These are phyloP conservation scores for Botryotinia calthae DNA, from an alignment of 2,329 filamentous ascomycete species.

Conservation along the genomic window DNA sequence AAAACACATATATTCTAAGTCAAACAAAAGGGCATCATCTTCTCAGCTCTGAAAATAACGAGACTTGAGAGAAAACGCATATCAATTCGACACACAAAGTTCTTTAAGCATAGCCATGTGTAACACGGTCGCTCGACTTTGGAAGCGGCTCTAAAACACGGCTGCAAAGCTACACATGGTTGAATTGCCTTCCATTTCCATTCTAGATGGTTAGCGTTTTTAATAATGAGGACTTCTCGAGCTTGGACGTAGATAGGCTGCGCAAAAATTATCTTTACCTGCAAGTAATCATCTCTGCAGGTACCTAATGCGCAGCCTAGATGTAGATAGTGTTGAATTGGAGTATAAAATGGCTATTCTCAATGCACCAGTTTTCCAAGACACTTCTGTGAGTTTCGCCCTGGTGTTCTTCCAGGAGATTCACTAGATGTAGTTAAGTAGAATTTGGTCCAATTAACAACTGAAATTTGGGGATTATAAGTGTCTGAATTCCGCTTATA, in stretches of 20 bases:
- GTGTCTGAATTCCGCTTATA: neutral
- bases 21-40: neutral
- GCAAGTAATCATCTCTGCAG: too few relatives aligned
- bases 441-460: neutral
- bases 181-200: neutral
- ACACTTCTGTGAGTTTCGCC: neutral
- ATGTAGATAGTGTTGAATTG: neutral
- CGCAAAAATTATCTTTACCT: too few relatives aligned
- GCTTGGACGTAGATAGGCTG: too few relatives aligned
- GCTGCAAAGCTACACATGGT: neutral
- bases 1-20: neutral
- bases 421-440: neutral
- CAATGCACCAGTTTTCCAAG: neutral
- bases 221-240: neutral
- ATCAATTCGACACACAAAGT: neutral
- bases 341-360: neutral
- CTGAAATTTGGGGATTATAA: neutral
- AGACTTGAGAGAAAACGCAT: neutral
- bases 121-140: neutral
- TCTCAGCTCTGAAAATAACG: accelerated
- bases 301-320: too few relatives aligned
- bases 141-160: neutral
- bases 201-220: neutral
- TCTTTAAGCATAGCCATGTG: neutral
- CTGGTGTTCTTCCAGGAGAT: neutral